Evolutionary conservation across 306 rosid genomes (phyloP), one percentile per base, ranked within the genome.

Genomic region (Pachyrhizus erosus): DNA sequence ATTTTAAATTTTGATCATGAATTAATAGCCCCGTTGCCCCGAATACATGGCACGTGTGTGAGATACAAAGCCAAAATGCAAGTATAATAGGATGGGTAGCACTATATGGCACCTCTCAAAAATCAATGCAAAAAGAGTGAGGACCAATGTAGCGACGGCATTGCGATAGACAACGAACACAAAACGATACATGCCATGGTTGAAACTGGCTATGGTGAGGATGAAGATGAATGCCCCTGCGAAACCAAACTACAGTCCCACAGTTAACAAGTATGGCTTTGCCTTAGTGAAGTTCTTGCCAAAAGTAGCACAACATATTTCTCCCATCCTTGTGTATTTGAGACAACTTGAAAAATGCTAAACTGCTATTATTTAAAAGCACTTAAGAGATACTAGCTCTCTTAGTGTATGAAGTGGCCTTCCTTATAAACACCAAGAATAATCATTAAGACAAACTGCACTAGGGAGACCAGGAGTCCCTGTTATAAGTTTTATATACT

Each of bases 81-180:
- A 5, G 23, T 29, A 34, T n/a, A n/a, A n/a, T n/a, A 46, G n/a
- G 33, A 68, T 5, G 70, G 2, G 17, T 9, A 27, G 72, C n/a
- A 86, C 80, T 15, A n/a, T n/a, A n/a, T n/a, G n/a, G 68, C 11
- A 88, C 97, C 98, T 92, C 84, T 92, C 94, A 27, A 92, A 70
- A 76, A 90, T 1, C 0, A 86, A 54, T 5, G 93, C 97, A 27
- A 90, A 92, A 29, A 93, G 91, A 49, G 92, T 88, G 1, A 94
- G 89, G 27, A 85, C 65, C 26, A 94, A 24, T 33, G 91, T 90
- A n/a, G 94, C 91, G 2, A 87, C 49, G 39, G 76, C 79, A 82
- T 90, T 93, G 39, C 96, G 91, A 77, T 93, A 93, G 24, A 88
- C 91, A 62, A 91, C 71, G 70, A 91, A 88, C 34, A 91, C 92